Evolutionary conservation across 805 yeast species (phyloP), one percentile per base, ranked within the genome.

Genomic region (Kodamaea lidongshanica): DNA sequence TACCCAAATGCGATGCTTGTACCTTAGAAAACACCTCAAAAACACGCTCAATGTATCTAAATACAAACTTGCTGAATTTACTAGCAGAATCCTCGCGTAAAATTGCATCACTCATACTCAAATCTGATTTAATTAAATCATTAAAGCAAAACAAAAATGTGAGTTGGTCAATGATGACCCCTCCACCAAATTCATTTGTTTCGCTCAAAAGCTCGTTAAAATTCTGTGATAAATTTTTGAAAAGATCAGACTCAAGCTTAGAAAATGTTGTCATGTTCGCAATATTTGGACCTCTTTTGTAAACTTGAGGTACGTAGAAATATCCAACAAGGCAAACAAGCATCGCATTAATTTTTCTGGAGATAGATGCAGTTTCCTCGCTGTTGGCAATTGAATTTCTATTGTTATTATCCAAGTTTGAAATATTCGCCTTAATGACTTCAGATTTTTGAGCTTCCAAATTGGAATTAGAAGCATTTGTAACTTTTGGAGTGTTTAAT

Each of bases 301-400:
- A 61, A 3, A 38, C 39, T 7, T 46, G 44, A 1, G 78, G 73
- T 8, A 60, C 35, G 37, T 67, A 56, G 41, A 65, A 58, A 40
- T 59, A 72, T 1, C 70, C 67, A 11, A 58, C 45, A 7, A 69
- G 33, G n/a, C 64, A 51, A 4, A 66, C 33, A 16, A 70, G 54
- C 16, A 41, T 37, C n/a, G n/a, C n/a, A n/a, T n/a, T n/a, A n/a
- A n/a, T n/a, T n/a, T n/a, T n/a, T n/a, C n/a, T n/a, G n/a, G n/a
- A n/a, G n/a, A n/a, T n/a, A n/a, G n/a, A n/a, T n/a, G n/a, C n/a
- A n/a, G n/a, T n/a, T n/a, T n/a, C n/a, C n/a, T n/a, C 40, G 17
- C 12, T 27, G 16, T 35, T 38, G 9, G 28, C 34, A 12, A 35
- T 35, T 7, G 32, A 33, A 29, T 30, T 35, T 13, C 40, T 39